Conservation (phyloP, 768 basidiomycete genomes). For the Mycena leptocephala region DNA sequence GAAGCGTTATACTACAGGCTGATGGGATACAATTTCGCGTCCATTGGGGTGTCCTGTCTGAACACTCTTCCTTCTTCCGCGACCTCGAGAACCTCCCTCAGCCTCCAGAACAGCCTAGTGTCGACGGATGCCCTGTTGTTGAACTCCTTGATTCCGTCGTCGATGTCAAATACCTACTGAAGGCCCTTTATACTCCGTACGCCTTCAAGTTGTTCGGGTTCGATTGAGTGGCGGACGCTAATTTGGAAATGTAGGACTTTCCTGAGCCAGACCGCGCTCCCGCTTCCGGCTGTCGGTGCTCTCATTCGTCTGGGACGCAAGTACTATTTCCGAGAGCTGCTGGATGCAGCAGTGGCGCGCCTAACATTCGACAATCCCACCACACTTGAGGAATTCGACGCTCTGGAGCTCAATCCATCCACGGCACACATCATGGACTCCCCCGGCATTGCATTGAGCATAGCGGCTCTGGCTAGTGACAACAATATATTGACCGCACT, state of each 20-base stretch:
- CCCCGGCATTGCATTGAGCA: not conserved
- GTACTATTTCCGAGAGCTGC: slow-evolving; percentile 11
- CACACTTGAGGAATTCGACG: not conserved
- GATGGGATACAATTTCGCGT: slow-evolving; percentile 17
- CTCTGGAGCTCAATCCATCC: not conserved
- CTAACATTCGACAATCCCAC: slow-evolving; percentile 9
- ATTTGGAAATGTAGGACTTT: not conserved
- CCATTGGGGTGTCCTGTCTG: slow-evolving; percentile 12
- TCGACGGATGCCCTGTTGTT: slow-evolving; percentile 25
- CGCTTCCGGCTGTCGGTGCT: not conserved
- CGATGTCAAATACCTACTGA: slow-evolving; percentile 7
- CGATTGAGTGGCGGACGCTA: too few relatives aligned
- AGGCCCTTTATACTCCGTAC: slow-evolving; percentile 2
- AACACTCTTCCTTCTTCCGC: slow-evolving; percentile 16
- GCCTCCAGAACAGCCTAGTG: slow-evolving; percentile 5
- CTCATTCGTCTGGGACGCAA: slow-evolving; percentile 27
- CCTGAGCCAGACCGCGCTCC: not conserved
- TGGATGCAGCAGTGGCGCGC: not conserved
- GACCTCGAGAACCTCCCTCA: slow-evolving; percentile 20
- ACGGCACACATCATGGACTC: not conserved
- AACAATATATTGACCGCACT: slow-evolving; percentile 4
- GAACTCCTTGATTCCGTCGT: not conserved
- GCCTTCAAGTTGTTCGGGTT: not conserved
- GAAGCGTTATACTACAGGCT: slow-evolving; percentile 18
- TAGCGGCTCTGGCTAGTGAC: slow-evolving; percentile 17